phyloP scores from a whole-genome alignment of 805 yeast species.

The Saccharomycopsis microspora region DNA sequence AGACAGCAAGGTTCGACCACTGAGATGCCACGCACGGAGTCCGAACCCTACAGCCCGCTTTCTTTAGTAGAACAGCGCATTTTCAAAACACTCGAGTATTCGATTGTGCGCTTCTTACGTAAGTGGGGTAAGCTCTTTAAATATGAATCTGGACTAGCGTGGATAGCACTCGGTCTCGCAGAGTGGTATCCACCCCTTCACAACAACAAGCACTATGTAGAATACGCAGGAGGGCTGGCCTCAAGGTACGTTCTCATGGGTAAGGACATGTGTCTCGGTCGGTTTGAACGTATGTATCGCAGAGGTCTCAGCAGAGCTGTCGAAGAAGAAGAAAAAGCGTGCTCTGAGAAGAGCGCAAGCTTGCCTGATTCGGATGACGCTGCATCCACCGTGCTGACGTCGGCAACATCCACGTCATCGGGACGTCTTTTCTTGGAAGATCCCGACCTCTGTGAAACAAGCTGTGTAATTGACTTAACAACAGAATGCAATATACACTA shows the following conservation, averaged over 20 bases:
- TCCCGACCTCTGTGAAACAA: slow-evolving; percentile 3
- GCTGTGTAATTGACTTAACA: slow-evolving; percentile 12
- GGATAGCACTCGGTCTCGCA: slow-evolving; percentile 82
- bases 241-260: slow-evolving; percentile 43
- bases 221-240: slow-evolving; percentile 13
- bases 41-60: slow-evolving; percentile 10
- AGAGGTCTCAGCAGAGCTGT: background rate
- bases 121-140: slow-evolving; percentile 74
- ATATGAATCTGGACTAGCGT: slow-evolving; percentile 73
- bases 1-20: slow-evolving; percentile 13
- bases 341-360: no score
- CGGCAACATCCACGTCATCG: slow-evolving; percentile 1
- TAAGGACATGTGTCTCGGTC: slow-evolving; percentile 25
- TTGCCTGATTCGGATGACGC: background rate
- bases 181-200: slow-evolving; percentile 73
- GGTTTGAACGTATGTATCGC: slow-evolving; percentile 6
- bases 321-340: background rate
- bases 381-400: background rate
- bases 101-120: slow-evolving; percentile 50
- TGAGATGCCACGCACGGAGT: slow-evolving; percentile 3
- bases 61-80: slow-evolving; percentile 36
- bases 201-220: slow-evolving; percentile 26
- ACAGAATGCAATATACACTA: slow-evolving; percentile 10
- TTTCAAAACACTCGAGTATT: slow-evolving; percentile 42
- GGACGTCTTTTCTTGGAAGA: slow-evolving; percentile 9